A percentile compares a stretch with the other conserved stretches of the same genome.
Conservation (phyloP, 2,329 filamentous ascomycete species). For the Aspergillus calidoustus region DNA sequence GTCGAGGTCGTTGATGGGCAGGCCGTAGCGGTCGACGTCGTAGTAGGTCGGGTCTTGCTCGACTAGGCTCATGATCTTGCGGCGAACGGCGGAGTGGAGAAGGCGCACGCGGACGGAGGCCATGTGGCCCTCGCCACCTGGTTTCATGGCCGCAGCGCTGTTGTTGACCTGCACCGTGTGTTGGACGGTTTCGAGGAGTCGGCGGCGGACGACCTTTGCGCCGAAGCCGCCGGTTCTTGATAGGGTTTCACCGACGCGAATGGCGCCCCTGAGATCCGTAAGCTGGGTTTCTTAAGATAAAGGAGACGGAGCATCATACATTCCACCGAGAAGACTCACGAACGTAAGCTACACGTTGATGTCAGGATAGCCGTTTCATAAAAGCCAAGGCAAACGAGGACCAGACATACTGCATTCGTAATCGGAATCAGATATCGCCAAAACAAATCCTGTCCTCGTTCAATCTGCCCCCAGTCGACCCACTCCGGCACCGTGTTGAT, state of each 20-base stretch:
- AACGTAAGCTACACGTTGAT: conserved; percentile 28
- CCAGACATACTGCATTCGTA: conserved; percentile 54
- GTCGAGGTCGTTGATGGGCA: conserved; percentile 77
- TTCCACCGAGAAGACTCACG: conserved; percentile 32
- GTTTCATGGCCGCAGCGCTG: conserved; percentile 66
- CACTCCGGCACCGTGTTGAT: conserved; percentile 70
- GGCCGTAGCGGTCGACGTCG: conserved; percentile 60
- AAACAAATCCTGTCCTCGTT: conserved; percentile 73
- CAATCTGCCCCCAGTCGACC: conserved; percentile 78
- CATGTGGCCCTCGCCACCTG: conserved; percentile 67
- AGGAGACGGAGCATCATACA: conserved; percentile 21
- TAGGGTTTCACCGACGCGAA: conserved; percentile 73
- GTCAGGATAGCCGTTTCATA: not conserved
- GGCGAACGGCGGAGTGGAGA: conserved; percentile 69
- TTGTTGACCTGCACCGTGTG: conserved; percentile 73
- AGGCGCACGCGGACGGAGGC: conserved; percentile 70
- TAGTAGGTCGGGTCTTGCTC: conserved; percentile 65
- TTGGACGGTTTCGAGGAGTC: conserved; percentile 74
- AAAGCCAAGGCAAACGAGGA: not conserved
- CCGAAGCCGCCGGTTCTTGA: conserved; percentile 75
- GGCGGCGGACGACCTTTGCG: conserved; percentile 65
- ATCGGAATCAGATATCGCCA: conserved; percentile 73
- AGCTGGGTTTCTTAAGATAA: not conserved
- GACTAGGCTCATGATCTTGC: conserved; percentile 65
- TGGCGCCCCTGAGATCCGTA: conserved; percentile 56